Evolutionary conservation across 192 early-diverging fungal genomes (phyloP), one percentile per base, ranked within the genome.

Genomic region (Mortierella claussenii): DNA sequence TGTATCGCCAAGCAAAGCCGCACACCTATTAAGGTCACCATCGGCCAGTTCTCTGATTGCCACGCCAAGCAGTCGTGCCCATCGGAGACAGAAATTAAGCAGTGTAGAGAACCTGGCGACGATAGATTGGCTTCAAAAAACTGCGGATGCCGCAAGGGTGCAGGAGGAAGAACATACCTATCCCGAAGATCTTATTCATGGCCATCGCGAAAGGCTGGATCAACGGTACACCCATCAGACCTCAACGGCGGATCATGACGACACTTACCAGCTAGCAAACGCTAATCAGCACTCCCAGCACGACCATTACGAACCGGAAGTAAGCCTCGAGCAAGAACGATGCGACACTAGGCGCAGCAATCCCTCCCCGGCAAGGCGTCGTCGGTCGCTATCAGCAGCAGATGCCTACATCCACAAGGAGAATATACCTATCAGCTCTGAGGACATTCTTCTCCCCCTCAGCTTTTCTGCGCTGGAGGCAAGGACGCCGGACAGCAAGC

Each of bases 71-170:
- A 18, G 23, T 12, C 23, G 46, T 15, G n/a, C 23, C 27, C 24
- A 42, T 28, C 30, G 36, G 13, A 21, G 34, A 1, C 53, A 34
- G 23, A 23, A 46, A 3, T 11, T 53, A 28, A 24, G 20, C 26
- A 33, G 32, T 12, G 15, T 23, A 18, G 54, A 67, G 20, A 34
- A 46, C n/a, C 30, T 12, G 47, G 31, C 52, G 18, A 67, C 65
- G 1, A 43, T 67, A 7, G 65, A 67, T 6, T 67, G 65, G 65
- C 13, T 67, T 2, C 54, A 67, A 33, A 53, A 67, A 53, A 67
- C 65, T 5, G 65, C 11, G 24, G 45, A 34, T 13, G 65, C 65
- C 1, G 27, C 23, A 45, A 45, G 43, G 20, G 4, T 45, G 15
- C 17, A 45, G 21, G 48, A 62, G 23, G 18, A 49, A 15, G 36